Evolutionary conservation across 2,329 filamentous ascomycete genomes (phyloP).

Genomic region (Phoma sp.): DNA sequence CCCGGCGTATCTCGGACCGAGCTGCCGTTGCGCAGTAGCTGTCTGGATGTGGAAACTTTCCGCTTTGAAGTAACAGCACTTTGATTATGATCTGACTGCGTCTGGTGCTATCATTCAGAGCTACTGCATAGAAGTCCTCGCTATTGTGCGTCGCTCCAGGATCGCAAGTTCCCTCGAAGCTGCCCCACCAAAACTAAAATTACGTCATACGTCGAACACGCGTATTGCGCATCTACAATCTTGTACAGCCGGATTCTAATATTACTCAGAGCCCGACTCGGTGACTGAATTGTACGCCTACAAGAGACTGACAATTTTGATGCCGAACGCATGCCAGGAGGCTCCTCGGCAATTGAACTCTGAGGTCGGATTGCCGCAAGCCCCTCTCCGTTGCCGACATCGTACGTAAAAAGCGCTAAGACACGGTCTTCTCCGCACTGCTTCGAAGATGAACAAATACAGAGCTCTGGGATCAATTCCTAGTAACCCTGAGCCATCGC

Average conservation of each 20-base stretch:
- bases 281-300: not conserved
- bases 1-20: constrained; percentile 35
- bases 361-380: not conserved
- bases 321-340: not conserved
- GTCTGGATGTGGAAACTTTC: constrained; percentile 1
- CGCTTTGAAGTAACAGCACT: not conserved
- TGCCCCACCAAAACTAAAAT: not conserved
- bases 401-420: constrained; percentile 6
- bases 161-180: not conserved
- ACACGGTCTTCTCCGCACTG: not conserved
- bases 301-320: not conserved
- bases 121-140: not conserved
- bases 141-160: not conserved
- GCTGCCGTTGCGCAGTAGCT: not conserved
- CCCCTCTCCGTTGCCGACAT: constrained; percentile 7
- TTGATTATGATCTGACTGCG: no score
- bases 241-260: not conserved
- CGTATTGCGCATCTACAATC: not conserved
- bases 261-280: not conserved
- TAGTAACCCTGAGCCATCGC: not conserved
- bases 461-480: not conserved
- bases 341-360: constrained; percentile 8
- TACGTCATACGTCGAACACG: not conserved
- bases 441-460: not conserved
- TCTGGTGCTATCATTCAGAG: no score